Percentiles rank a stretch among this genome's conserved stretches.
Evolutionary conservation across 305 asterid species (phyloP).

Genomic region (Striga hermonthica): DNA sequence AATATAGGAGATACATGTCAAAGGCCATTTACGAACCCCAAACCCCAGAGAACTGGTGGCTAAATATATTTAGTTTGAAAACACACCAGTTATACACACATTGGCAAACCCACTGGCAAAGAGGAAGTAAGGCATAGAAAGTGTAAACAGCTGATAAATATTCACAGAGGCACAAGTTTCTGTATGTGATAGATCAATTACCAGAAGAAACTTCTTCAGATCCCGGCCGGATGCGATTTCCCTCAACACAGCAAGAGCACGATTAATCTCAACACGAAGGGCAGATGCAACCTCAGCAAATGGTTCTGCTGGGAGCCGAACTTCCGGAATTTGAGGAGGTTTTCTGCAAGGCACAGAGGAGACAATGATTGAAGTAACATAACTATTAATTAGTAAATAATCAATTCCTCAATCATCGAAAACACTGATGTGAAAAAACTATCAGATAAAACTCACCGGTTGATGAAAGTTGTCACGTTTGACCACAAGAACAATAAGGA

Average conservation of each 20-base stretch:
- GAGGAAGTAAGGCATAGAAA: neutral
- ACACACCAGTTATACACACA: neutral
- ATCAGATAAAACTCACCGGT: constrained; percentile 51
- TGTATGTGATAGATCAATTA: constrained; percentile 34
- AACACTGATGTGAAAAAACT: neutral
- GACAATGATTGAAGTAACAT: neutral
- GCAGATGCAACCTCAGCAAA: constrained; percentile 60
- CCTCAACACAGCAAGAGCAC: constrained; percentile 49
- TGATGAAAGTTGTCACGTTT: constrained; percentile 60
- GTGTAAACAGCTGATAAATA: neutral
- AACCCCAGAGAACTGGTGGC: neutral
- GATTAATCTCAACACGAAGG: constrained; percentile 57
- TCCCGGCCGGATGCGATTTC: constrained; percentile 80
- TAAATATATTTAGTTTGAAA: neutral
- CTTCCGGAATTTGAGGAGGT: constrained; percentile 73
- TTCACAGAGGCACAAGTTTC: constrained; percentile 10
- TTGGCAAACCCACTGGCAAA: neutral
- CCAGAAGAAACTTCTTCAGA: constrained; percentile 75
- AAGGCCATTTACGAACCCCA: neutral
- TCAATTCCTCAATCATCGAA: neutral
- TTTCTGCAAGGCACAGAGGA: constrained; percentile 42
- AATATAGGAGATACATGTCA: constrained; percentile 1
- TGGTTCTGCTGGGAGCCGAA: constrained; percentile 62
- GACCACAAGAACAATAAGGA: constrained; percentile 77
- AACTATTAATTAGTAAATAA: constrained; percentile 7